Percentiles rank a stretch among this genome's conserved stretches.
These are phyloP conservation scores for Ophiobolus disseminans DNA, from an alignment of 2,329 filamentous ascomycete species.

Conservation along the genomic window DNA sequence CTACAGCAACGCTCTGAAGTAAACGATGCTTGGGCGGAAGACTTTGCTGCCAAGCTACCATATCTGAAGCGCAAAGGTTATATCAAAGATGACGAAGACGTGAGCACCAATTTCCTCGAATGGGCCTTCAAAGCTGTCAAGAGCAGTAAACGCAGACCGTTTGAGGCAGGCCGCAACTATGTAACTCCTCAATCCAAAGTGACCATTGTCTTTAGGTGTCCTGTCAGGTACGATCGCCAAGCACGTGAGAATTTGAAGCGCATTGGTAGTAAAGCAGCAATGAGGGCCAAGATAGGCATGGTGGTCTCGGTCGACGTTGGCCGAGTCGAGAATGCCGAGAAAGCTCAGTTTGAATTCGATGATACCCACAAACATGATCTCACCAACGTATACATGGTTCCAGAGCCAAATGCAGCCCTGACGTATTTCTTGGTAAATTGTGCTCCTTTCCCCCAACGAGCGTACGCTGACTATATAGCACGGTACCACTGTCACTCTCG, in stretches of 20 bases:
- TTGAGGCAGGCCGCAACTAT: not conserved
- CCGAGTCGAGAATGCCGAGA: not conserved
- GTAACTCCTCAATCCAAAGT: not conserved
- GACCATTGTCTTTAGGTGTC: not conserved
- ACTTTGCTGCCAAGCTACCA: not conserved
- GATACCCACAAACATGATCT: not conserved
- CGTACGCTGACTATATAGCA: not conserved
- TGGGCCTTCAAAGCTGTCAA: not conserved
- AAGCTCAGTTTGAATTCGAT: not conserved
- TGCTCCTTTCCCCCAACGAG: no score
- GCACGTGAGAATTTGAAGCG: not conserved
- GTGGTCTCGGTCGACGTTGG: not conserved
- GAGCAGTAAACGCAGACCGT: not conserved
- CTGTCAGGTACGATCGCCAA: not conserved
- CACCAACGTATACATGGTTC: not conserved
- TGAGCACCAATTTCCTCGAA: not conserved
- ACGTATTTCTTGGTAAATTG: not conserved
- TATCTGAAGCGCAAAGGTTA: not conserved
- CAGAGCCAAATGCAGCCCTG: not conserved
- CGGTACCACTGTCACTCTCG: not conserved
- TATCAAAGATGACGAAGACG: not conserved
- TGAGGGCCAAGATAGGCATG: not conserved
- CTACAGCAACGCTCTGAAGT: not conserved
- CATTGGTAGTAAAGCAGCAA: not conserved
- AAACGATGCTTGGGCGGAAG: not conserved